phyloP scores from a whole-genome alignment of 352 stramenopile genomes.

The Globisporangium canariense region DNA sequence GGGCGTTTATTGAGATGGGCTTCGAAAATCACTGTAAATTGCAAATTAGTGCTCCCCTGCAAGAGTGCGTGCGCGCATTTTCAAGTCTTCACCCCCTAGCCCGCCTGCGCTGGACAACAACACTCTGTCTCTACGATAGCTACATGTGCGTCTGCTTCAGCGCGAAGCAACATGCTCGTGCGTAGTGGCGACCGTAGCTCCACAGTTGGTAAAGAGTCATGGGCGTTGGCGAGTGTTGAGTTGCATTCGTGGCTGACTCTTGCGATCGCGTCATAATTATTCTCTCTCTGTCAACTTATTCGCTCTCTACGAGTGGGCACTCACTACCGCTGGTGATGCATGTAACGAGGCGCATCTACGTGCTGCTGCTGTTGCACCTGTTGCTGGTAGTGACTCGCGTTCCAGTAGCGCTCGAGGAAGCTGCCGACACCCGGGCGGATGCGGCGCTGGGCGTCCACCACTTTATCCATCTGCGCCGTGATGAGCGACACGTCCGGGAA shows the following conservation, averaged over 20 bases:
- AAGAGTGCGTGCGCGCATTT: background rate
- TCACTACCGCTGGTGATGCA: slow-evolving; percentile 3
- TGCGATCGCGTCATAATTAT: background rate
- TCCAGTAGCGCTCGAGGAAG: slow-evolving; percentile 43
- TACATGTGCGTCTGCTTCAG: too few relatives aligned
- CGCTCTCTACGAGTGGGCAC: background rate
- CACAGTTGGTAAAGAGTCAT: too few relatives aligned
- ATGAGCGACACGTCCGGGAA: slow-evolving; percentile 49
- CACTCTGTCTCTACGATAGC: too few relatives aligned
- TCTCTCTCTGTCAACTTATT: background rate
- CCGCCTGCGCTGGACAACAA: too few relatives aligned
- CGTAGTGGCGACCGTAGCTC: too few relatives aligned
- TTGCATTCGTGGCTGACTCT: too few relatives aligned
- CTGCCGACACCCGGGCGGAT: slow-evolving; percentile 37
- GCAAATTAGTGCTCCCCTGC: background rate
- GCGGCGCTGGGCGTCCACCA: slow-evolving; percentile 30
- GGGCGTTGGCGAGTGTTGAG: too few relatives aligned
- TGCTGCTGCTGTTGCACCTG: background rate
- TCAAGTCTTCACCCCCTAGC: too few relatives aligned
- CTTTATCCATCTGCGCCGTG: slow-evolving; percentile 42
- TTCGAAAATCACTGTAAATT: background rate
- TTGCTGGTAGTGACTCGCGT: slow-evolving; percentile 13
- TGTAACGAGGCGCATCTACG: background rate
- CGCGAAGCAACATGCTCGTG: too few relatives aligned
- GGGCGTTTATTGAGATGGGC: background rate